Evolutionary conservation across 176 grass and related monocot genomes (phyloP).

Genomic region (sorghum (Sorghum bicolor)): Sorghum_bicolor_NCBIv3 NC_012874.2:3086001-3086500

Average conservation of each 20-base stretch:
- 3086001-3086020: background rate
- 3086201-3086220: background rate
- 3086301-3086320: background rate
- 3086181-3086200: background rate
- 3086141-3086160: conserved; percentile 11
- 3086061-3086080: background rate
- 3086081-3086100: background rate
- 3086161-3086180: background rate
- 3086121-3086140: background rate
- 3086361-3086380: background rate
- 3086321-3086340: background rate
- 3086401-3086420: background rate
- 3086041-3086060: background rate
- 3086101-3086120: background rate
- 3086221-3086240: background rate
- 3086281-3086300: background rate
- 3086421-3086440: background rate
- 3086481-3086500: background rate
- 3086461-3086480: background rate
- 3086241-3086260: background rate
- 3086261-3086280: background rate
- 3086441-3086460: background rate
- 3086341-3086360: background rate
- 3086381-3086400: background rate
- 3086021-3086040: background rate